Evolutionary conservation across 1,284 basidiomycete genomes (phyloP).

Genomic region (Thelephora terrestris): DNA sequence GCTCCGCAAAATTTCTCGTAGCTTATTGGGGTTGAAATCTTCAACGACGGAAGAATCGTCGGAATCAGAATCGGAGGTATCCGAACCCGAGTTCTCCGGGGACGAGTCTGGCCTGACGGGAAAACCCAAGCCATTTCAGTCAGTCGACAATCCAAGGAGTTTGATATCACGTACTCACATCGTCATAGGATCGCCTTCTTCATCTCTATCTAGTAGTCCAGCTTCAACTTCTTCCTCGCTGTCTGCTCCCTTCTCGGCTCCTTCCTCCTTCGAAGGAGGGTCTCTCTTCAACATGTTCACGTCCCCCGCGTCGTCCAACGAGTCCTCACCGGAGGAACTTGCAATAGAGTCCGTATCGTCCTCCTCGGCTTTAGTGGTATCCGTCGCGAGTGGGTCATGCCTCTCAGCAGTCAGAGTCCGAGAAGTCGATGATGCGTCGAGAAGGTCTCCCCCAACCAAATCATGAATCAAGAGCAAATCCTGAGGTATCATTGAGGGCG

Average conservation of each 20-base stretch:
- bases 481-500: conserved; percentile 52
- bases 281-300: not conserved
- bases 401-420: not conserved
- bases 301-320: no score
- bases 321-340: no score
- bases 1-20: conserved; percentile 22
- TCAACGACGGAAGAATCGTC: conserved; percentile 25
- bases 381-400: conserved; percentile 26
- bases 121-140: not conserved
- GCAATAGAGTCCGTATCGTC: conserved; percentile 8
- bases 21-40: conserved; percentile 11
- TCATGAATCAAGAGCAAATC: conserved; percentile 65
- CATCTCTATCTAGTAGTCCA: conserved; percentile 32
- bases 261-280: not conserved
- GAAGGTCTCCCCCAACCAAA: conserved; percentile 33
- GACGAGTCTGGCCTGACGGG: conserved; percentile 12
- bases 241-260: conserved; percentile 15
- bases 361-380: conserved; percentile 20
- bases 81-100: conserved; percentile 24
- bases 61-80: conserved; percentile 34
- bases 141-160: not conserved
- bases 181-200: conserved; percentile 17
- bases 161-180: conserved; percentile 4
- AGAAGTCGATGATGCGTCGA: conserved; percentile 3
- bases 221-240: conserved; percentile 68